Evolutionary conservation across 352 stramenopile genomes (phyloP), one percentile per base, ranked within the genome.

Genomic region (Thraustochytrium sp.): DNA sequence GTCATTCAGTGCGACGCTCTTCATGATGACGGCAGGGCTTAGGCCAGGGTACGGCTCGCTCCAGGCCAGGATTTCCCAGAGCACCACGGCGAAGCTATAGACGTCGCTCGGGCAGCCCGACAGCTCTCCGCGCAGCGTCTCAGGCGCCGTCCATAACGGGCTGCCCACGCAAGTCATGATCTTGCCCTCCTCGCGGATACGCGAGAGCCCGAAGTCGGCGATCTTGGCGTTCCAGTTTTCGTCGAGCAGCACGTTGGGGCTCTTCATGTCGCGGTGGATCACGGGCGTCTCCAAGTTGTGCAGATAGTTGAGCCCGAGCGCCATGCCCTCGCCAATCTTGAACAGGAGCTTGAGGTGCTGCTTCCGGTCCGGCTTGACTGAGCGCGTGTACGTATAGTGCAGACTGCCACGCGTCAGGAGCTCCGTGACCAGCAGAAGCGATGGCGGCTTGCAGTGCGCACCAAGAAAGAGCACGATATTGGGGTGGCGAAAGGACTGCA

Each of bases 401-500:
- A 98, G 89, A 23, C 94, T 98, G 23, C 95, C 95, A 40, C 96
- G 90, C 38, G 92, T 93, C 77, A 95, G 96, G 53, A 97, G 93
- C 87, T 99, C 96, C 0, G 95, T 98, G 31, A 99, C 91, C 76
- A 98, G 98, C 46, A 94, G 96, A 73, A 98, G 94, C 86, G 97
- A 96, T 56, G 96, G 94, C 74, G 95, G 93, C 78, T 96, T 90
- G 16, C 98, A 88, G 87, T 94, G 98, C 46, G 96, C 95, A 48
- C 96, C 96, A 93, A 99, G 98, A 87, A 98, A 99, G 34, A 99
- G 89, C 83, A 98, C 97, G 36, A 98, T 98, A 88, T 99, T 99
- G 4, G 97, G 97, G 88, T 99, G 97, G n/a, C 95, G 89, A 84
- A 99, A 90, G 26, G 88, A 68, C 29, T 77, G 74, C 74, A 82